Conservation (phyloP, 2,329 filamentous ascomycete species). For the Apiospora aurea region DNA sequence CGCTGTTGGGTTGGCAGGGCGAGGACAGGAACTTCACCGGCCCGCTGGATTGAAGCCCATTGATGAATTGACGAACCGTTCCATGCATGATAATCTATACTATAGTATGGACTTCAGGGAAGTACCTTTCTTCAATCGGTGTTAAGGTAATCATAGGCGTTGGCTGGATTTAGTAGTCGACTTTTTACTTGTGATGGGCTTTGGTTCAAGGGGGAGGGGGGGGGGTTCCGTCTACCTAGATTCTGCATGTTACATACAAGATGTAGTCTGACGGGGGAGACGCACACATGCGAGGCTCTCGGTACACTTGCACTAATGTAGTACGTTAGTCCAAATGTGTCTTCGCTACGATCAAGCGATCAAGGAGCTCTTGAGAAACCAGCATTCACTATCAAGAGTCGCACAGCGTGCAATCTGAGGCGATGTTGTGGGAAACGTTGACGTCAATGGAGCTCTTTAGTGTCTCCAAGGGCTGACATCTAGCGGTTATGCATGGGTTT, state of each 20-base stretch:
- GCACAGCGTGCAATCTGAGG: not conserved
- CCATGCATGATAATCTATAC: not conserved
- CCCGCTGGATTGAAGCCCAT: conserved; percentile 27
- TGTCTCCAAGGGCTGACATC: not conserved
- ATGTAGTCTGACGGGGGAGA: not conserved
- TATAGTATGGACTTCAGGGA: not conserved
- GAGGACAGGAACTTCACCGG: conserved; percentile 43
- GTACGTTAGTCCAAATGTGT: not conserved
- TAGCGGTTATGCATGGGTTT: not conserved
- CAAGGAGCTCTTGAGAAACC: not conserved
- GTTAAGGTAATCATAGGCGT: not conserved
- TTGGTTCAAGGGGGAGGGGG: too few species aligned
- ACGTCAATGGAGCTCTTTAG: not conserved
- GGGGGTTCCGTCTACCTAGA: not conserved
- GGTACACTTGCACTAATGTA: not conserved
- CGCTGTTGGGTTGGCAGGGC: conserved; percentile 59
- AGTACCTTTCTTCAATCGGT: not conserved
- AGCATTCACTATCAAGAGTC: not conserved
- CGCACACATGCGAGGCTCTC: not conserved
- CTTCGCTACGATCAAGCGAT: not conserved
- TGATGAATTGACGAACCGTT: not conserved
- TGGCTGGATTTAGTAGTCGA: too few species aligned
- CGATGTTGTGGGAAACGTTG: not conserved
- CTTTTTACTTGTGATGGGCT: too few species aligned
- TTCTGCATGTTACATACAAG: not conserved